Percentiles rank a stretch among this genome's conserved stretches.
Evolutionary conservation across 2,329 filamentous ascomycete species (phyloP).

Genomic region (Trichocomaceae sp.): DNA sequence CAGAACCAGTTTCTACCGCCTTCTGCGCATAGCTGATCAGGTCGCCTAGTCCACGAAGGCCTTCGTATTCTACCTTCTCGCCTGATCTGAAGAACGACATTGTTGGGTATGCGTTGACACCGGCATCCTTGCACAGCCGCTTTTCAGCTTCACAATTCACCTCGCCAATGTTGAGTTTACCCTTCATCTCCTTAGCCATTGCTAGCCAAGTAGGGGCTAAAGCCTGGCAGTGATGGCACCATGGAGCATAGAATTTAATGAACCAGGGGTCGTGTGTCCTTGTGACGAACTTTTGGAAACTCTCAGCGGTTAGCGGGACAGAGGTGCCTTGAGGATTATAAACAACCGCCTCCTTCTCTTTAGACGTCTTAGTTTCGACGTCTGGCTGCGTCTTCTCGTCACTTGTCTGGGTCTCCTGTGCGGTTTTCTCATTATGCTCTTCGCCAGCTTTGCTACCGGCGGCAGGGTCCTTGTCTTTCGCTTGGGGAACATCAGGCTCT

Average conservation of each 20-base stretch:
- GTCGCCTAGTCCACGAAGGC: constrained; percentile 85
- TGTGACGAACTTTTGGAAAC: constrained; percentile 78
- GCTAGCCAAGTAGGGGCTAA: constrained; percentile 86
- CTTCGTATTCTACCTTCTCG: constrained; percentile 87
- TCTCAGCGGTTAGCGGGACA: constrained; percentile 69
- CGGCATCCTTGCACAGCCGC: constrained; percentile 86
- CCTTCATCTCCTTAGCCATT: constrained; percentile 85
- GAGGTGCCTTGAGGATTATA: constrained; percentile 73
- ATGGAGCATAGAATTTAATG: constrained; percentile 96
- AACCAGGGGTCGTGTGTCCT: constrained; percentile 92
- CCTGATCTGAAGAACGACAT: constrained; percentile 88
- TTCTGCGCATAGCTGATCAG: constrained; percentile 81
- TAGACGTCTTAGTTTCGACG: constrained; percentile 31
- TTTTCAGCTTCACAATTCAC: constrained; percentile 88
- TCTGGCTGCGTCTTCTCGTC: background rate
- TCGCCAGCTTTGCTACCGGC: constrained; percentile 35
- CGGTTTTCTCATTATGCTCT: constrained; percentile 36
- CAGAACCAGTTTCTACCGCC: constrained; percentile 67
- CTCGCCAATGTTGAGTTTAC: constrained; percentile 83
- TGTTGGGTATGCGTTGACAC: constrained; percentile 74
- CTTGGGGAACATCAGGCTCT: constrained; percentile 30
- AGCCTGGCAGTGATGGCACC: constrained; percentile 93
- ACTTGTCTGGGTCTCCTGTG: constrained; percentile 15
- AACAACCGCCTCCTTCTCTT: constrained; percentile 46
- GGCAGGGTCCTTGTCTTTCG: constrained; percentile 39